phyloP scores from a whole-genome alignment of 441 rosid genomes.

The Croton setiger region DNA sequence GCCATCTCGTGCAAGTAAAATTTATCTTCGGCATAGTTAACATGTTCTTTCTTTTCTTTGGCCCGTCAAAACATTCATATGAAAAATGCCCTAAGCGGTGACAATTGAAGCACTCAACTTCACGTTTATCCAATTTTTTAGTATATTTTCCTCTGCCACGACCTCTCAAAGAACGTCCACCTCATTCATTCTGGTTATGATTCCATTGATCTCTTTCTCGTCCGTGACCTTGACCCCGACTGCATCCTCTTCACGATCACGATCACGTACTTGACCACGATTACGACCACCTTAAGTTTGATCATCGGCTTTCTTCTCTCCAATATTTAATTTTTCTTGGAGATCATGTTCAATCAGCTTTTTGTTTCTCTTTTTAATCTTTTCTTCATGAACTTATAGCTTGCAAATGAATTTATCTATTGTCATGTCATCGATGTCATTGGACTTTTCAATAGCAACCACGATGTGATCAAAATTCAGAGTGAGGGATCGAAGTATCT shows the following conservation, averaged over 20 bases:
- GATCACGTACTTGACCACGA: background rate
- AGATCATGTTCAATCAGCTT: background rate
- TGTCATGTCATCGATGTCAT: background rate
- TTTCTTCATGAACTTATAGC: background rate
- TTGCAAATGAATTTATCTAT: background rate
- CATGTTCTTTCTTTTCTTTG: too few relatives aligned
- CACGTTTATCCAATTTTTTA: too few relatives aligned
- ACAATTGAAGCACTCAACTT: too few relatives aligned
- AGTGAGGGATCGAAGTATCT: background rate
- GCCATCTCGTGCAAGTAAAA: too few relatives aligned
- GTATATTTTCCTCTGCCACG: too few relatives aligned
- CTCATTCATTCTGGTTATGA: background rate
- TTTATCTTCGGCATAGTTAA: too few relatives aligned
- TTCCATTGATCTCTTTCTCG: background rate
- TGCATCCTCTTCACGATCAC: too few relatives aligned
- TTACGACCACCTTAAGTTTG: background rate
- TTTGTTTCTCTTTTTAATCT: background rate
- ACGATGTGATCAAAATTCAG: background rate
- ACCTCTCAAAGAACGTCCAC: too few relatives aligned
- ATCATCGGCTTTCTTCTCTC: too few relatives aligned
- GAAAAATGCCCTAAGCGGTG: background rate
- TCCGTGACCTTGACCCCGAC: background rate
- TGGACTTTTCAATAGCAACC: background rate
- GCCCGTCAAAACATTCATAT: too few relatives aligned
- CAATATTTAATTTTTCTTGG: background rate